Conservation (phyloP, 139 green algal genomes). For the Volvox reticuliferus region DNA sequence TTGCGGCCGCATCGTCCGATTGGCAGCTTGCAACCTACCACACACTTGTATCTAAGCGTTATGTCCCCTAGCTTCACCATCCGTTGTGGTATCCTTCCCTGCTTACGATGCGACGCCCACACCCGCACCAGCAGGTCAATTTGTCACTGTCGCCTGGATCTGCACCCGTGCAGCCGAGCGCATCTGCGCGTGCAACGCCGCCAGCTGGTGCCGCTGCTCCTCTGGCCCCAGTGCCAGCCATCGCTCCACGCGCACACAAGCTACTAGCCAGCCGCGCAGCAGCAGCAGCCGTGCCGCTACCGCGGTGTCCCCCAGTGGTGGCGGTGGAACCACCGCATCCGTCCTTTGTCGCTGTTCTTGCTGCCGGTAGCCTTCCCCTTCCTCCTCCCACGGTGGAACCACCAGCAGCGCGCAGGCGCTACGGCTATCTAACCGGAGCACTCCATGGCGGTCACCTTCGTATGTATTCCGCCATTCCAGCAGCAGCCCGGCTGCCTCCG, state of each 20-base stretch:
- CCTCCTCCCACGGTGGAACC: slow-evolving; percentile 23
- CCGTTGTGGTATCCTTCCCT: not conserved
- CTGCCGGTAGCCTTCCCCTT: too few relatives aligned
- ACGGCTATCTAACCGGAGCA: slow-evolving; percentile 1
- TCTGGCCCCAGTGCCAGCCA: slow-evolving; percentile 9
- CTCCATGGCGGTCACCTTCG: not conserved
- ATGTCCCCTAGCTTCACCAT: too few relatives aligned
- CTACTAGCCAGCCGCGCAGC: slow-evolving; percentile 35
- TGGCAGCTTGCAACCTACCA: too few relatives aligned
- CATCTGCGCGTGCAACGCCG: slow-evolving; percentile 4
- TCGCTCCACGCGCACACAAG: slow-evolving; percentile 11
- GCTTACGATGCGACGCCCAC: not conserved
- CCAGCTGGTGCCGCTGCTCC: slow-evolving; percentile 3
- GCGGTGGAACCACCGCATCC: not conserved
- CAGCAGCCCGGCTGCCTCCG: not conserved
- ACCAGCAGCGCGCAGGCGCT: not conserved
- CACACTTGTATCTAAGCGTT: too few relatives aligned
- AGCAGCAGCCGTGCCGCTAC: slow-evolving; percentile 35
- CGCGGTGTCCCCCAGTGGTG: not conserved
- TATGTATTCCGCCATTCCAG: slow-evolving; percentile 15
- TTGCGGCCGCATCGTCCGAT: too few relatives aligned
- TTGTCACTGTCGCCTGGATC: not conserved
- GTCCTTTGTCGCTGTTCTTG: too few relatives aligned
- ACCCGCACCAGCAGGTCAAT: not conserved
- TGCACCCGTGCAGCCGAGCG: not conserved